Base-by-base conservation (phyloP, 306 rosid genomes). In the Dryas octopetala region DNA sequence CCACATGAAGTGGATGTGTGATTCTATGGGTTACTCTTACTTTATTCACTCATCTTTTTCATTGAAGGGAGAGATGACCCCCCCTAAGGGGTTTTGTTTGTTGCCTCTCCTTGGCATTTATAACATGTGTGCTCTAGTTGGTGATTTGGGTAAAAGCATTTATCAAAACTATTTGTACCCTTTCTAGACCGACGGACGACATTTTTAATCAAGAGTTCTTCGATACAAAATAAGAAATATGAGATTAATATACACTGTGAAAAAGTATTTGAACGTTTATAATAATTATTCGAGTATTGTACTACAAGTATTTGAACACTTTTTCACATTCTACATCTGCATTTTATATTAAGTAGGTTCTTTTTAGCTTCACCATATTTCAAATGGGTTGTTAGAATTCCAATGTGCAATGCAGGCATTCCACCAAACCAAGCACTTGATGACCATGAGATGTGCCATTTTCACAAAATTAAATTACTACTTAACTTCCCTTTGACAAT, bases 1-100 rank as follows among this genome's bases (percentile, higher is more conserved):
- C 90, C 85, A 86, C 89, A 81, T 81, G 82, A 83, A 86, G 82
- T 81, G 50, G 93, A 88, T 82, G 84, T 87, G 90, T 81, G 92
- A 91, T 89, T 89, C 91, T 87, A 78, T 77, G 71, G 79, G 32
- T 84, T 83, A 64, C 45, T 68, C 43, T 79, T 69, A 28, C 28
- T 84, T 86, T 79, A 83, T 78, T 88, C 83, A 77, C 84, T 79
- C 76, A 81, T 83, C 87, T 78, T 70, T 80, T 62, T 88, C 86
- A 71, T 65, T 73, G 65, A 70, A 76, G 81, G 80, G 74, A 43
- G 76, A 86, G 87, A 81, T 70, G 65, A 61, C 73, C 38, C 6
- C 55, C 62, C 9, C 17, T 62, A 81, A 83, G 85, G 73, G 74
- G 59, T 64, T 76, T 73, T 85, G 80, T 89, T 88, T 75, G 78